phyloP scores from a whole-genome alignment of 805 yeast species.

The Spencermartinsiella europaea region DNA sequence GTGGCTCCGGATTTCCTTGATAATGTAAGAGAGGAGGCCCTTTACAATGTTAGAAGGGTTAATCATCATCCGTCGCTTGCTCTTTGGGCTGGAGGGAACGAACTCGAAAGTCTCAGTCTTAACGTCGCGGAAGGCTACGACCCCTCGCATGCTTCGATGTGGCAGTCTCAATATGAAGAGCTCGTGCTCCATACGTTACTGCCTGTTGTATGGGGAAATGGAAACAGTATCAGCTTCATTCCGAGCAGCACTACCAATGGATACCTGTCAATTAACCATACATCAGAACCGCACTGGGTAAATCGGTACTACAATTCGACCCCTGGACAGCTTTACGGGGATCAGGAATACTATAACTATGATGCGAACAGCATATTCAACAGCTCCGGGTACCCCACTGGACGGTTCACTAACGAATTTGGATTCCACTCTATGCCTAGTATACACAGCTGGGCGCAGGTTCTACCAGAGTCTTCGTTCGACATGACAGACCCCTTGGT shows the following conservation, averaged over 20 bases:
- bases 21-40: conserved; percentile 35
- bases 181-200: background rate
- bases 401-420: background rate
- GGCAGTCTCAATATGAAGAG: background rate
- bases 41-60: conserved; percentile 37
- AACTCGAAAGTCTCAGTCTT: conserved; percentile 12
- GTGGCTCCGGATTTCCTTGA: conserved; percentile 34
- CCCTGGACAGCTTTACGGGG: background rate
- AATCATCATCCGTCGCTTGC: conserved; percentile 38
- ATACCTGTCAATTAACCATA: background rate
- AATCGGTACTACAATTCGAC: background rate
- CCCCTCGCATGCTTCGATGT: background rate
- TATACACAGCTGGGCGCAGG: background rate
- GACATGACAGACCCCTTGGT: background rate
- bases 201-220: background rate
- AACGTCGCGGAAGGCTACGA: background rate
- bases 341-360: background rate
- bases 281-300: background rate
- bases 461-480: background rate
- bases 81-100: conserved; percentile 41
- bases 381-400: background rate
- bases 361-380: background rate
- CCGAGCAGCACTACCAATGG: background rate
- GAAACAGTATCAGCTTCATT: background rate
- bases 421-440: background rate